Percentiles rank a stretch among this genome's conserved stretches.
Conservation (phyloP, 495 filamentous ascomycete species). For the Corynascus novoguineensis region DNA sequence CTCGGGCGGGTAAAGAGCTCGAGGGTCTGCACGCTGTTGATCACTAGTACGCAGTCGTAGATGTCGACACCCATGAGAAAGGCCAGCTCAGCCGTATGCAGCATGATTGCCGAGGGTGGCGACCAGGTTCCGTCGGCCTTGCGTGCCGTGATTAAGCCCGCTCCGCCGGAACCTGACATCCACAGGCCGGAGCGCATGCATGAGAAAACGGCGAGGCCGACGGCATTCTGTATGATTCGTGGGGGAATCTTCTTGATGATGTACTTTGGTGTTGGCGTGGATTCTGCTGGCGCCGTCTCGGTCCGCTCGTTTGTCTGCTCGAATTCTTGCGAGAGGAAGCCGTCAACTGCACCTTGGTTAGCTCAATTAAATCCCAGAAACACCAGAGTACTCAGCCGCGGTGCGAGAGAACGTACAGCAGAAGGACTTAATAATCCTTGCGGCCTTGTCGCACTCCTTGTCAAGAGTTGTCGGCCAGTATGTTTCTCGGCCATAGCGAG, state of each 20-base stretch:
- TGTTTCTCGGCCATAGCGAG: conserved; percentile 49
- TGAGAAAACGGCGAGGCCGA: conserved; percentile 85
- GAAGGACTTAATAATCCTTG: conserved; percentile 76
- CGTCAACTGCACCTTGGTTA: conserved; percentile 35
- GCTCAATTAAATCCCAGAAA: not conserved
- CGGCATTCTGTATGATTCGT: conserved; percentile 75
- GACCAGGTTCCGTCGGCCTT: conserved; percentile 83
- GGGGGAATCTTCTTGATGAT: conserved; percentile 79
- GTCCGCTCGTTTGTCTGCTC: conserved; percentile 16
- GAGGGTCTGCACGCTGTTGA: conserved; percentile 75
- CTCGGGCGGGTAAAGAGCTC: conserved; percentile 73
- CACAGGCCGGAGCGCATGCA: conserved; percentile 90
- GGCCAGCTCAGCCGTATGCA: conserved; percentile 81
- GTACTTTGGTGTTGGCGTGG: conserved; percentile 35
- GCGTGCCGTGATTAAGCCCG: conserved; percentile 73
- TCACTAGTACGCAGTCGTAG: conserved; percentile 87
- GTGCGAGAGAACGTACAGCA: conserved; percentile 51
- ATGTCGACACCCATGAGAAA: conserved; percentile 88
- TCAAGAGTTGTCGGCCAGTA: conserved; percentile 79
- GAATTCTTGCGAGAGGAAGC: conserved; percentile 39
- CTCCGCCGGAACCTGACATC: conserved; percentile 82
- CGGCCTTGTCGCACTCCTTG: conserved; percentile 81
- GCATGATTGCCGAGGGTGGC: conserved; percentile 77
- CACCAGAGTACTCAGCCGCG: not conserved
- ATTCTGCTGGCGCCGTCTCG: conserved; percentile 22